phyloP scores from a whole-genome alignment of 202 grass and related monocot species.

The Zoysia matrella region DNA sequence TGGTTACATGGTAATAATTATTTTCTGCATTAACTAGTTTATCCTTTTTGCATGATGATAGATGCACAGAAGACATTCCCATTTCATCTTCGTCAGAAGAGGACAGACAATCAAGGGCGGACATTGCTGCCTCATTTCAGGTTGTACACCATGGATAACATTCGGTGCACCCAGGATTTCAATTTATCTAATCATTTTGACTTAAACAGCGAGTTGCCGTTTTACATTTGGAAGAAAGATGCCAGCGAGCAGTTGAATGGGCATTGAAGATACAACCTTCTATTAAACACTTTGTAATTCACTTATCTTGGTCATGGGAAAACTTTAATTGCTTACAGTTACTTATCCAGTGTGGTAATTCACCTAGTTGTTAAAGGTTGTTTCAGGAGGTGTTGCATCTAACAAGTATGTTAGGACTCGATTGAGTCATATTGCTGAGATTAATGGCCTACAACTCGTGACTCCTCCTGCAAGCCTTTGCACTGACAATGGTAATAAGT shows the following conservation, averaged over 20 bases:
- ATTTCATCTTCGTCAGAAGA: slow-evolving; percentile 11
- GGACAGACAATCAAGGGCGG: slow-evolving; percentile 67
- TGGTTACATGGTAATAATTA: slow-evolving; percentile 29
- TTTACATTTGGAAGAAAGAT: slow-evolving; percentile 98
- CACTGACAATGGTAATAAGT: slow-evolving; percentile 87
- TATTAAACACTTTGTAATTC: slow-evolving; percentile 85
- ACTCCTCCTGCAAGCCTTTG: slow-evolving; percentile 89
- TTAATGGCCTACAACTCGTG: slow-evolving; percentile 71
- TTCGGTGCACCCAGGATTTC: neutral
- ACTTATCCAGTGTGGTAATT: slow-evolving; percentile 29
- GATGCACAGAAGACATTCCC: slow-evolving; percentile 29
- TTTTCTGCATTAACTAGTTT: slow-evolving; percentile 28
- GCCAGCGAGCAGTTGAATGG: slow-evolving; percentile 96
- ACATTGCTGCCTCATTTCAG: slow-evolving; percentile 98
- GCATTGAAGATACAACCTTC: slow-evolving; percentile 92
- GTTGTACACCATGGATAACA: slow-evolving; percentile 44
- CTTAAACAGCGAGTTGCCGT: slow-evolving; percentile 80
- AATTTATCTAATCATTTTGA: slow-evolving; percentile 36
- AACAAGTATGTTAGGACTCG: slow-evolving; percentile 81
- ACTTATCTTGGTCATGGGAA: slow-evolving; percentile 41
- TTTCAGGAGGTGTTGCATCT: slow-evolving; percentile 97
- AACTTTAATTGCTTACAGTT: slow-evolving; percentile 12
- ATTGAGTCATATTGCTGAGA: slow-evolving; percentile 65
- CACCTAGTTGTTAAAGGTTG: slow-evolving; percentile 67
- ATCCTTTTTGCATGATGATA: slow-evolving; percentile 41